Evolutionary conservation across 345 rosid species (phyloP).

Genomic region (Cardamine chenopodiifolia): DNA sequence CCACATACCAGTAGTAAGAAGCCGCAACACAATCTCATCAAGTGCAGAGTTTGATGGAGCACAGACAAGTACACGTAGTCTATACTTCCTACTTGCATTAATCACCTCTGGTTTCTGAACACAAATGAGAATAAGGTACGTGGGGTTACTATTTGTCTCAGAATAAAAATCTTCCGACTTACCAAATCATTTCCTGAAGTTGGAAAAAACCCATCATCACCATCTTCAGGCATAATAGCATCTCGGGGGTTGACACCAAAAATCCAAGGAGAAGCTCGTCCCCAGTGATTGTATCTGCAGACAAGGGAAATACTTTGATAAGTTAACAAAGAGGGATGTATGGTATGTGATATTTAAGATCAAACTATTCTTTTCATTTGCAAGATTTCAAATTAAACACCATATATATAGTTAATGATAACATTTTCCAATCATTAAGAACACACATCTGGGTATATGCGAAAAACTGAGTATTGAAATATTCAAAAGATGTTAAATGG

Average conservation of each 20-base stretch:
- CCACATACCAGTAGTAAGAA: constrained; percentile 69
- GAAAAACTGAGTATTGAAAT: not conserved
- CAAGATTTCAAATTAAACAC: not conserved
- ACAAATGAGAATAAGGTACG: constrained; percentile 22
- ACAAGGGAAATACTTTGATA: constrained; percentile 11
- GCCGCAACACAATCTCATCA: constrained; percentile 92
- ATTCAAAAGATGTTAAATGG: not conserved
- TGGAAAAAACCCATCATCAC: constrained; percentile 90
- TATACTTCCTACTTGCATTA: constrained; percentile 67
- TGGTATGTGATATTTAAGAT: constrained; percentile 18
- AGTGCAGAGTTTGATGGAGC: constrained; percentile 99
- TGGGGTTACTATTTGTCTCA: constrained; percentile 1
- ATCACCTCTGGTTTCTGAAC: constrained; percentile 89
- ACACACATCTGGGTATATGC: not conserved
- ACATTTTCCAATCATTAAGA: constrained; percentile 5
- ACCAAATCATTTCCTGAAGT: constrained; percentile 91
- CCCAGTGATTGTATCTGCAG: constrained; percentile 73
- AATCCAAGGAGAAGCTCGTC: constrained; percentile 86
- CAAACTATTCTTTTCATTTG: not conserved
- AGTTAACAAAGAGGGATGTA: constrained; percentile 2
- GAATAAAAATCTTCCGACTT: constrained; percentile 34
- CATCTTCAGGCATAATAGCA: constrained; percentile 74
- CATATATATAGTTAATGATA: not conserved
- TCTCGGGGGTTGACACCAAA: constrained; percentile 81
- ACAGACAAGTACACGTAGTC: constrained; percentile 83